A percentile compares a stretch with the other conserved stretches of the same genome.
These are phyloP conservation scores for Holtermanniella nyarrowii DNA, from an alignment of 768 basidiomycete genomes.

Conservation along the genomic window DNA sequence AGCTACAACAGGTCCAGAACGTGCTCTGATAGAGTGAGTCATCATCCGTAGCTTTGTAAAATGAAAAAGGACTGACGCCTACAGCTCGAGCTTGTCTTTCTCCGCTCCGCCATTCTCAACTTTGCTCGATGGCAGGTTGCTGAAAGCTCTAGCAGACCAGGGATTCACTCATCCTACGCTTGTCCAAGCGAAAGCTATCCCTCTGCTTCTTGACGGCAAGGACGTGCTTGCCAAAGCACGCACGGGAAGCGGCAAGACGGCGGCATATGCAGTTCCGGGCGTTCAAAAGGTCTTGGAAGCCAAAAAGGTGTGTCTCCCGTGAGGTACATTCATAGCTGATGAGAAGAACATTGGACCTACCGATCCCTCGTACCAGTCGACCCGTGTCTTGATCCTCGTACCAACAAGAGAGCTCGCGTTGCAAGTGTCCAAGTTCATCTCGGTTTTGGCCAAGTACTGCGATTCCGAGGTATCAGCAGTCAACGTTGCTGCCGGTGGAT, in stretches of 20 bases:
- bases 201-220: slow-evolving; percentile 71
- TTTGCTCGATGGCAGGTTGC: slow-evolving; percentile 70
- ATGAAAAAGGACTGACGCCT: neutral
- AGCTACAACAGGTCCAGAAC: neutral
- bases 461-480: slow-evolving; percentile 56
- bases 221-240: slow-evolving; percentile 90
- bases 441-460: slow-evolving; percentile 61
- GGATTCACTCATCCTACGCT: slow-evolving; percentile 84
- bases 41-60: neutral
- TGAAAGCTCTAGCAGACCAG: slow-evolving; percentile 79
- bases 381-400: slow-evolving; percentile 50
- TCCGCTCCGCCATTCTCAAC: slow-evolving; percentile 54
- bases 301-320: slow-evolving; percentile 64
- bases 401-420: slow-evolving; percentile 89
- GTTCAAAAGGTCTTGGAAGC: slow-evolving; percentile 74
- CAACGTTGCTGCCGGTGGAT: slow-evolving; percentile 62
- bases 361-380: slow-evolving; percentile 45
- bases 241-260: slow-evolving; percentile 95
- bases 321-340: no score
- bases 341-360: slow-evolving; percentile 14
- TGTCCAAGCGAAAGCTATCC: slow-evolving; percentile 84
- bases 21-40: slow-evolving; percentile 19
- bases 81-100: slow-evolving; percentile 29
- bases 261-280: slow-evolving; percentile 85
- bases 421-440: slow-evolving; percentile 68